phyloP scores from a whole-genome alignment of 805 yeast genomes.

The Metschnikowia lochheadii region DNA sequence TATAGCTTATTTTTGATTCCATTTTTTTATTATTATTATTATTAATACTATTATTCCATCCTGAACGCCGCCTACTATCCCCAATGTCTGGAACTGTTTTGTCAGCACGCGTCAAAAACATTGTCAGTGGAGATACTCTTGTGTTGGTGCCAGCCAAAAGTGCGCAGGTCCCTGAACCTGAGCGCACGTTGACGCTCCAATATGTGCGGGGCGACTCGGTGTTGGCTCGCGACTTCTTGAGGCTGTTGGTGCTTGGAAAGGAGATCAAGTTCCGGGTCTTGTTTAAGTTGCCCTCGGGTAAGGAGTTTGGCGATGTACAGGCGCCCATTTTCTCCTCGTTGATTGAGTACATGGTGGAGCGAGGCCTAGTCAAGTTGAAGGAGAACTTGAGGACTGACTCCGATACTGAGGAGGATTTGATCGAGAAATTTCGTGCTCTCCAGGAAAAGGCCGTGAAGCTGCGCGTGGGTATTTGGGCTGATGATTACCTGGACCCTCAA shows the following conservation, averaged over 20 bases:
- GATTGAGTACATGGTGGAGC: constrained; percentile 49
- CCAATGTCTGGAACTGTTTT: background rate
- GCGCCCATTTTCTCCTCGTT: constrained; percentile 62
- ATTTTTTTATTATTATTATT: too few species aligned
- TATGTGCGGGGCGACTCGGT: constrained; percentile 57
- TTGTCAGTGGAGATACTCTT: constrained; percentile 67
- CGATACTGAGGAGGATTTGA: constrained; percentile 40
- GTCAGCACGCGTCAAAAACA: constrained; percentile 63
- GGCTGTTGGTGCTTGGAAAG: constrained; percentile 63
- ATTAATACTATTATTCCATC: too few species aligned
- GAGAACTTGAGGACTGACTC: constrained; percentile 41
- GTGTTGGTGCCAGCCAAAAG: constrained; percentile 50
- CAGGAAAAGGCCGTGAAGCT: constrained; percentile 50
- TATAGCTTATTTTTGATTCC: too few species aligned
- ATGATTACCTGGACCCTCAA: constrained; percentile 16
- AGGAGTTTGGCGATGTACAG: constrained; percentile 69
- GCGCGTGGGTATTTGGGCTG: constrained; percentile 56
- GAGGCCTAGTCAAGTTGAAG: constrained; percentile 62
- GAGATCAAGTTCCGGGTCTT: constrained; percentile 54
- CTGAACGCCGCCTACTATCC: too few species aligned
- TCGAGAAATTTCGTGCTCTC: constrained; percentile 32
- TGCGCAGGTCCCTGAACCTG: constrained; percentile 44
- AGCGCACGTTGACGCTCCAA: constrained; percentile 61
- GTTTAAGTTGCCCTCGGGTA: constrained; percentile 49
- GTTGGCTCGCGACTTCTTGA: constrained; percentile 57